Base-by-base conservation (phyloP, 1,139 yeast genomes). In the Taphrina communis region DNA sequence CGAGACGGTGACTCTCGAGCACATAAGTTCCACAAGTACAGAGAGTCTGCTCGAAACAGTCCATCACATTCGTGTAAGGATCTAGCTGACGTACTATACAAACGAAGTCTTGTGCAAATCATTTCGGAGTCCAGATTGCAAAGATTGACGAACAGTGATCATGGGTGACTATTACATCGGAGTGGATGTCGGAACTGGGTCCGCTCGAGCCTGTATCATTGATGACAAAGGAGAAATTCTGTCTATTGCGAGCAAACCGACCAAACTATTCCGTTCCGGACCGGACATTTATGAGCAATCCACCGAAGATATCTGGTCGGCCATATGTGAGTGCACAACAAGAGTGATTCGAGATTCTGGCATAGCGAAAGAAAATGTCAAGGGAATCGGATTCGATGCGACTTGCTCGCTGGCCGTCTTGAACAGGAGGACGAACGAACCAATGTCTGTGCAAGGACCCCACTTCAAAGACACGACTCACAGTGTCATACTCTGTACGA, bases 371-470 rank as follows among this genome's bases (percentile, higher is more conserved):
- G 75, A 80, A 4, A 82, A 82, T 31, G 88, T 94, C 50, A 84
- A 84, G 75, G 99, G 98, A 70, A 86, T 94, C 73, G 98, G 98
- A 0, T 94, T 93, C 75, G 99, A 94, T 79, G 99, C 97, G 41
- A 94, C 99, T 36, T 94, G 99, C 78, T 94, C 98, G 0, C 82
- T 94, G 71, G 97, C 92, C 35, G 97, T 87, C 0, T 81, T 93
- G 59, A 82, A 86, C 70, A 90, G 88, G 73, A 78, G 82, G 25
- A 81, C 84, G 52, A 92, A 89, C 75, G 78, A 81, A 61, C 97
- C 97, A 2, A 84, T 90, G 58, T 91, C 89, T 0, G 98, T 93
- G 17, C 60, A 53, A 12, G 99, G 99, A 14, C 99, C 99, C 0
- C 90, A 93, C 76, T 94, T 90, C 77, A 73, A 80, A 52, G 87